Base-by-base conservation (phyloP, 2,329 filamentous ascomycete species). In the Ophiostoma himal-ulmi region DNA sequence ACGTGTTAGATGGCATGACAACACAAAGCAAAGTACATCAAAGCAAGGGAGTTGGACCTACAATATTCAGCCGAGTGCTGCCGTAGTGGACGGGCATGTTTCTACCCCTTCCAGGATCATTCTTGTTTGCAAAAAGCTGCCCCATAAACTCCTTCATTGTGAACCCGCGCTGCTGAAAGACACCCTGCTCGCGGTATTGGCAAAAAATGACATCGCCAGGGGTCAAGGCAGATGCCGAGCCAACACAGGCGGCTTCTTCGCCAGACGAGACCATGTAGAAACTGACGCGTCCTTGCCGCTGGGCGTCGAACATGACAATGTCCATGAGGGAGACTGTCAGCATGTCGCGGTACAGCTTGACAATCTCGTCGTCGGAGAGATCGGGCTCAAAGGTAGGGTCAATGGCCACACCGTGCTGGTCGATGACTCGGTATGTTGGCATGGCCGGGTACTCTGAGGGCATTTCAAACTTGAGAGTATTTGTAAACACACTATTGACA, bases 41-140 rank as follows among this genome's bases (percentile, higher is more conserved):
- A 30, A n/a, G 44, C 17, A 48, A 20, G 30, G 30, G 17, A 48
- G 1, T 0, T 48, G 1, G 20, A 82, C 87, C 78, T 78, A 94
- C 91, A 76, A 97, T 93, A 75, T 97, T 93, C 71, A 96, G 83
- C 73, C 92, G 89, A 71, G 85, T 87, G 78, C 91, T 93, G 66
- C 94, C 94, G 77, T 98, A 99, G 80, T 99, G 95, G 17, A 98
- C 92, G 0, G 95, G 95, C 95, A 99, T 99, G 76, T 97, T 98
- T 73, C 94, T 88, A 1, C 94, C 95, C 72, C 85, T 86, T 1
- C 94, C 94, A 0, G 84, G 80, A 75, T 99, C 95, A 73, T 92
- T 87, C 70, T 83, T 86, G 77, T 97, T 98, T 26, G 94, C 89
- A 81, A 98, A 97, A 10, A 99, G 82, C 79, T 99, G 95, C 75